Conservation (phyloP, 164 flowering plant genomes). For the Paratinospora sagittata region DNA sequence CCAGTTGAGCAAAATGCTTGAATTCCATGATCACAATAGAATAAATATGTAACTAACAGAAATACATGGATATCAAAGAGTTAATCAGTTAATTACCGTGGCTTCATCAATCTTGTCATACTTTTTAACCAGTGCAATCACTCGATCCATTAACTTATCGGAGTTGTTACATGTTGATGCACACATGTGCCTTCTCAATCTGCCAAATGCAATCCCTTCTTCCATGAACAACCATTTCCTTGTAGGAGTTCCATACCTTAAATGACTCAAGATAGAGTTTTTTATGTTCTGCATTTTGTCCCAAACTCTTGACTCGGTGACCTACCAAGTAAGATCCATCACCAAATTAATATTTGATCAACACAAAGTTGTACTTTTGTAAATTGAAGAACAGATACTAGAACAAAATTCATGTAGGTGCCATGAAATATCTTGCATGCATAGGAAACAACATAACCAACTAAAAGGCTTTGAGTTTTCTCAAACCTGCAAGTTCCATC, state of each 20-base stretch:
- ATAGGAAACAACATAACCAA: no score
- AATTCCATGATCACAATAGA: background rate
- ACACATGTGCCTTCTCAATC: slow-evolving; percentile 31
- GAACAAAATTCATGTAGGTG: no score
- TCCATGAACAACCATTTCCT: slow-evolving; percentile 7
- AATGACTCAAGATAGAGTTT: slow-evolving; percentile 36
- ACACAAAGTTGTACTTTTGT: background rate
- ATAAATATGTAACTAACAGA: background rate
- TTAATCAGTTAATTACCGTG: slow-evolving; percentile 34
- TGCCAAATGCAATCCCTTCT: slow-evolving; percentile 13
- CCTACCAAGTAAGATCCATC: background rate
- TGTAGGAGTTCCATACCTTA: slow-evolving; percentile 24
- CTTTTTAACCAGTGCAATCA: slow-evolving; percentile 57
- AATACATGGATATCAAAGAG: background rate
- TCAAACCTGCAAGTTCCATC: no score
- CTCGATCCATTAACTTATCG: slow-evolving; percentile 46
- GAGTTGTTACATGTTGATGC: slow-evolving; percentile 26
- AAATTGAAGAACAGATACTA: no score
- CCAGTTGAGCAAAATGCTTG: background rate
- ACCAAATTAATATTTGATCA: background rate
- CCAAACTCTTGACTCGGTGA: slow-evolving; percentile 10
- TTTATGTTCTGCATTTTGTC: slow-evolving; percentile 41
- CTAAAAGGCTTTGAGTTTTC: no score
- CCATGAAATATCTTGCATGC: no score
- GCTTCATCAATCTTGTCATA: slow-evolving; percentile 48